Evolutionary conservation across 768 basidiomycete genomes (phyloP), one percentile per base, ranked within the genome.

Genomic region (Suillus weaverae): DNA sequence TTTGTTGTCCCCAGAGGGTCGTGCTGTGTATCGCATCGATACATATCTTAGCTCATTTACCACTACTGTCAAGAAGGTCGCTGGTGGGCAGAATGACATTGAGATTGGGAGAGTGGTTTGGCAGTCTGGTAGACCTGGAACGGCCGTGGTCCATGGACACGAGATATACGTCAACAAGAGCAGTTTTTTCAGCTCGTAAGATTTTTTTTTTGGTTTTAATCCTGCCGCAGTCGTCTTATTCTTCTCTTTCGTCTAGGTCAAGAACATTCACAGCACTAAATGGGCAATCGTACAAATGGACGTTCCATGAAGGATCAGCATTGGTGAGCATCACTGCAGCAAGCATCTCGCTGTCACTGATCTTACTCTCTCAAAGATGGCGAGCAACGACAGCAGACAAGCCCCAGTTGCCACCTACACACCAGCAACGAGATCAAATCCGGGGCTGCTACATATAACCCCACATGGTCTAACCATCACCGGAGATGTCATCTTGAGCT

Each of bases 241-340:
- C 9, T 26, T 60, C 36, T 26, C 16, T 62, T 18, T 41, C 4
- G 6, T 41, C 18, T 56, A 76, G 74, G 59, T 77, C 75, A 41
- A 68, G 75, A 35, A 76, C 76, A 54, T 76, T 76, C 46, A 76
- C 70, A 46, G 76, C 75, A 32, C 69, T 77, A 68, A 76, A 76
- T 54, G 75, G 74, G 20, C 73, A 76, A 50, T 73, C 75, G 7
- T 76, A 76, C 63, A 76, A 76, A 64, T 76, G 75, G 75, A 70
- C 74, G 22, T 76, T 77, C 46, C 71, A 73, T 35, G 76, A 76
- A 8, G 74, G 76, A 38, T 67, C 75, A 1, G 71, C 71, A 48
- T 57, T 77, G 71, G 74, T 77, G 62, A 62, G 70, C 63, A 7
- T 64, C 36, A 39, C 48, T 7, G 35, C 30, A 10, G 16, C 30